Evolutionary conservation across 2,329 filamentous ascomycete species (phyloP), one percentile per base, ranked within the genome.

Genomic region (Trichocomaceae sp.): DNA sequence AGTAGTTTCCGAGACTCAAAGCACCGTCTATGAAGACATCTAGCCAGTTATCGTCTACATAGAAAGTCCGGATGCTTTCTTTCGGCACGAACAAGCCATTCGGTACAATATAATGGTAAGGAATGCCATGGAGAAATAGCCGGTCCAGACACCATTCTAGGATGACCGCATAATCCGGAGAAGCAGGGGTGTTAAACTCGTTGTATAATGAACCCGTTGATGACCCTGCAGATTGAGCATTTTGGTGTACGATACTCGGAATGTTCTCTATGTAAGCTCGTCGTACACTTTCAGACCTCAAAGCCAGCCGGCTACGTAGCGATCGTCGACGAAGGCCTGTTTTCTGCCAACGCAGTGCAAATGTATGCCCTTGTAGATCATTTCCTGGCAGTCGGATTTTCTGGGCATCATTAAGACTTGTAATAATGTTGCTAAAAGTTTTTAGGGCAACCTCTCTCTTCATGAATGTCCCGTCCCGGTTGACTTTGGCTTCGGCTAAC

Each of bases 1-100:
- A 35, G 50, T 77, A 71, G 59, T 77, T 77, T 0, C 60, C 75
- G 1, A 75, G 51, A 10, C 64, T 69, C 0, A 79, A 61, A 0
- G 70, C 76, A 0, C 76, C 76, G 54, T 79, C 76, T 1, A 78
- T 55, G 3, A 78, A 50, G 6, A 67, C 67, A 45, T 75, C 71
- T 0, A 72, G 58, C 77, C 76, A 79, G 50, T 68, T 68, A 1
- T 54, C 22, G 51, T 79, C 77, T 10, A 79, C 73, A 35, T 66
- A 55, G 63, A 79, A 79, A 64, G 77, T 75, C 0, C 74, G 67
- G 0, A 79, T 49, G 9, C 54, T 66, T 57, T 79, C 77, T 4
- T 35, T 44, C 0, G 62, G 68, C 0, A 79, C 60, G 35, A 69
- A 59, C 0, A 56, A 61, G 0, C 72, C 68, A 22, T 78, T 75